Base-by-base conservation (phyloP, 768 basidiomycete species). In the Cystobasidium onofrii region DNA sequence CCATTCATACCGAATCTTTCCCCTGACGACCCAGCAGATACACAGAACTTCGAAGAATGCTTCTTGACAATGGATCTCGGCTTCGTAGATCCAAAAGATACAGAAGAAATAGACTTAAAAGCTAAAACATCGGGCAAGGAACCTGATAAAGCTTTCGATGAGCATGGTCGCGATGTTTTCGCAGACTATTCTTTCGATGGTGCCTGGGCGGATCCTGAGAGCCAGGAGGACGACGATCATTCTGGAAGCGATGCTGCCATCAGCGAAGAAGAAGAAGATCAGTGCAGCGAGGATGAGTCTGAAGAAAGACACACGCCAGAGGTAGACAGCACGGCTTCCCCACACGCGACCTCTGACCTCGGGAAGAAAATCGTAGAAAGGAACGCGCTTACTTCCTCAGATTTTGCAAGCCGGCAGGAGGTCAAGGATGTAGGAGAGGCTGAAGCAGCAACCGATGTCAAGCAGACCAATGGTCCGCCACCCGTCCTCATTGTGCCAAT, bases 11-110 rank as follows among this genome's bases (percentile, higher is more conserved):
- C 82, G 18, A 89, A 89, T 34, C 91, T 92, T 80, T 91, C 94
- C 80, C 89, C 90, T 25, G 86, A 87, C 52, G 91, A 95, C 82
- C 93, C 93, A 75, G 88, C 88, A 78, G 96, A 99, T 85, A 94
- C 91, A 76, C 91, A 91, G 81, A 97, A 98, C 82, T 99, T 98
- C 81, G 95, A 98, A 81, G 91, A 94, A 75, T 88, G 91, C 46
- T 98, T 96, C 87, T 85, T 98, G 74, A 90, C 90, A 80, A 95
- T 98, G 90, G 89, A 90, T 76, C 91, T 93, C 27, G 88, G 90
- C 61, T 87, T 98, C 75, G 90, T 93, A 76, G 78, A 78, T 31
- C 89, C 90, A 64, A 85, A 84, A 74, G 85, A 86, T 77, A 88
- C 88, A 54, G 74, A 57, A 2, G 84, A 86, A 9, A 75, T 69